phyloP scores from a whole-genome alignment of 768 basidiomycete genomes.

The Grammothele lineata region DNA sequence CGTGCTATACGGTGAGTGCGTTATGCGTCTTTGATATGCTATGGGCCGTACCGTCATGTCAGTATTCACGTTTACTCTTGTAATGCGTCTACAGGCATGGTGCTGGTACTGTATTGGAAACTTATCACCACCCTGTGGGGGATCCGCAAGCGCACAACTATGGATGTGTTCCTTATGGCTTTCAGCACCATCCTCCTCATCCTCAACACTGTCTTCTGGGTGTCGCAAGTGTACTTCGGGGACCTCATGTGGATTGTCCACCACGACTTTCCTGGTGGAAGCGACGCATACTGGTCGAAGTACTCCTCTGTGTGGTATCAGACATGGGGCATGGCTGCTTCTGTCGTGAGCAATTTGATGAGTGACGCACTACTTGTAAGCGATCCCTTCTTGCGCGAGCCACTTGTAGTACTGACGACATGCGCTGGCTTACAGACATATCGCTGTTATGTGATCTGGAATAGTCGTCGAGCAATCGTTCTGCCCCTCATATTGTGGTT shows the following conservation, averaged over 20 bases:
- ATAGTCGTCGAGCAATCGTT: conserved; percentile 15
- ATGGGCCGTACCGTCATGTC: too few species aligned
- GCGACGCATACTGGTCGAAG: conserved; percentile 17
- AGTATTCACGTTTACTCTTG: too few species aligned
- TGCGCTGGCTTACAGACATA: too few species aligned
- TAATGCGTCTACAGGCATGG: conserved; percentile 10
- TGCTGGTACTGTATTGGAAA: conserved; percentile 16
- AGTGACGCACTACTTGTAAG: conserved; percentile 26
- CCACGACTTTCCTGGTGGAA: conserved; percentile 23
- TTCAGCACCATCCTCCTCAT: conserved; percentile 25
- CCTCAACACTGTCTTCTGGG: conserved; percentile 25
- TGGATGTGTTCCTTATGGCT: conserved; percentile 16
- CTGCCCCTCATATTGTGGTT: conserved; percentile 22
- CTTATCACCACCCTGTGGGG: conserved; percentile 9
- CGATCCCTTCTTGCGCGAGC: too few species aligned
- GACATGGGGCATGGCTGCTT: conserved; percentile 21
- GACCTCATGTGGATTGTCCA: conserved; percentile 26
- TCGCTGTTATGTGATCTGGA: conserved; percentile 25
- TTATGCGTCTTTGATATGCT: too few species aligned
- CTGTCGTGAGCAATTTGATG: conserved; percentile 20
- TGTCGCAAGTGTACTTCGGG: conserved; percentile 23
- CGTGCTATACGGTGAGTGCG: conserved; percentile 15
- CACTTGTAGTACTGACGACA: too few species aligned
- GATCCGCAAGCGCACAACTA: neutral
- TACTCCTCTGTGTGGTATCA: conserved; percentile 21